A percentile compares a stretch with the other conserved stretches of the same genome.
Evolutionary conservation across 2,329 filamentous ascomycete genomes (phyloP).

Genomic region (Fusarium caatingaense): DNA sequence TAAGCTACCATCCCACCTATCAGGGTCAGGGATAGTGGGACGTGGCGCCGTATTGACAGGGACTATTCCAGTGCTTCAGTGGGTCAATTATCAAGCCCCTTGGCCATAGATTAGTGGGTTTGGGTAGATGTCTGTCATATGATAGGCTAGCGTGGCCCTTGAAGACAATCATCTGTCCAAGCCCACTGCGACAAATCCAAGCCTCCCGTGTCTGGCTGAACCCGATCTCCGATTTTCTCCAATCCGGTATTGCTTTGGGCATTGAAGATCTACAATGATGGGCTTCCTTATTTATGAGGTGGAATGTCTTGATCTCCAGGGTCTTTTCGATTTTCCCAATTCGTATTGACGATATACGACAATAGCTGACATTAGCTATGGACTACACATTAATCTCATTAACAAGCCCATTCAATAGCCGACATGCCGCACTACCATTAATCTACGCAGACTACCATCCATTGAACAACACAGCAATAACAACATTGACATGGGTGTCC

Average conservation of each 20-base stretch:
- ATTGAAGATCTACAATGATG: slow-evolving; percentile 20
- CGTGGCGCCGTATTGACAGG: slow-evolving; percentile 36
- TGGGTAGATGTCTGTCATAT: slow-evolving; percentile 6
- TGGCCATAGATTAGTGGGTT: slow-evolving; percentile 23
- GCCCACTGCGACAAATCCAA: slow-evolving; percentile 16
- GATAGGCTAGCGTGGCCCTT: slow-evolving; percentile 15
- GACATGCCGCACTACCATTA: slow-evolving; percentile 8
- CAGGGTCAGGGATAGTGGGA: slow-evolving; percentile 25
- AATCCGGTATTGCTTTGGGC: slow-evolving; percentile 13
- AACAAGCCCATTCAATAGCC: background rate
- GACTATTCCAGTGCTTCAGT: slow-evolving; percentile 20
- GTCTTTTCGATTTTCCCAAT: background rate
- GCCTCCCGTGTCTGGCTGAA: slow-evolving; percentile 32
- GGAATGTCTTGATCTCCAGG: background rate
- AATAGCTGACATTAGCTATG: too few species aligned
- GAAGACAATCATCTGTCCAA: slow-evolving; percentile 18
- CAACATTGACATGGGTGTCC: slow-evolving; percentile 35
- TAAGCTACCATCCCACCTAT: slow-evolving; percentile 37
- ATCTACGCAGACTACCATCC: slow-evolving; percentile 1
- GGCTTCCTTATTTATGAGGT: slow-evolving; percentile 7
- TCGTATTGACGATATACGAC: background rate
- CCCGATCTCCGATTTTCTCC: slow-evolving; percentile 39
- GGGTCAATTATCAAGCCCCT: slow-evolving; percentile 17
- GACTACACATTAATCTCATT: background rate
- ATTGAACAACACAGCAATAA: slow-evolving; percentile 29